Conservation (phyloP, 2,329 filamentous ascomycete genomes). For the Hypoxylon sp. region DNA sequence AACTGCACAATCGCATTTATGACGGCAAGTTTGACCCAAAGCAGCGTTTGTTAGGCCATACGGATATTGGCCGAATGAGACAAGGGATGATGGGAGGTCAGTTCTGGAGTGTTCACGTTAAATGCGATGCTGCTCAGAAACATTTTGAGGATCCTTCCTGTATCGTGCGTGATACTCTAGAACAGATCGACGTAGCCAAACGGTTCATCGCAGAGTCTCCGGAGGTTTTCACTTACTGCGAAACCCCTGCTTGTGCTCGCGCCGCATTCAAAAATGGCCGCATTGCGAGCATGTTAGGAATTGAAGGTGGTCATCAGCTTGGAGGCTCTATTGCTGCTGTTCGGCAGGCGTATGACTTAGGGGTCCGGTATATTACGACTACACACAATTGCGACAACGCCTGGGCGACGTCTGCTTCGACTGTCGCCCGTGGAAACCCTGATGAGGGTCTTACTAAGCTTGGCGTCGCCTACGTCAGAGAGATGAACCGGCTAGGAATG, state of each 20-base stretch:
- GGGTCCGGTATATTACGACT: slow-evolving; percentile 57
- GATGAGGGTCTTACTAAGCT: slow-evolving; percentile 48
- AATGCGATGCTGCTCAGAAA: slow-evolving; percentile 36
- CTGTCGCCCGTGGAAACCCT: slow-evolving; percentile 46
- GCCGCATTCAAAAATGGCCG: slow-evolving; percentile 52
- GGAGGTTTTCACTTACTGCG: slow-evolving; percentile 49
- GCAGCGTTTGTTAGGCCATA: slow-evolving; percentile 41
- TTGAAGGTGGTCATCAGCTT: slow-evolving; percentile 57
- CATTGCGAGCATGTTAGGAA: slow-evolving; percentile 57
- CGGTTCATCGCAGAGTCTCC: slow-evolving; percentile 51
- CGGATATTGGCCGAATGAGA: slow-evolving; percentile 41
- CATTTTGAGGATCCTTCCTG: slow-evolving; percentile 38
- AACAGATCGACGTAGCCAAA: slow-evolving; percentile 56
- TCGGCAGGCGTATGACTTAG: slow-evolving; percentile 55
- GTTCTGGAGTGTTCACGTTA: slow-evolving; percentile 48
- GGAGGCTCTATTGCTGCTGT: slow-evolving; percentile 55
- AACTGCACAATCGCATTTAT: slow-evolving; percentile 47
- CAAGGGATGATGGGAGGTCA: slow-evolving; percentile 43
- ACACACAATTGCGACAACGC: slow-evolving; percentile 56
- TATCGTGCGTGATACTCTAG: slow-evolving; percentile 46
- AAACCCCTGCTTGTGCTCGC: slow-evolving; percentile 47
- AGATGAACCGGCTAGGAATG: slow-evolving; percentile 58
- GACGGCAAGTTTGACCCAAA: slow-evolving; percentile 36
- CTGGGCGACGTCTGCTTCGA: slow-evolving; percentile 52
- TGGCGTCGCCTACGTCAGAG: slow-evolving; percentile 50